Percentiles rank a stretch among this genome's conserved stretches.
phyloP scores from a whole-genome alignment of 352 stramenopile genomes.

The Peronospora farinosa region DNA sequence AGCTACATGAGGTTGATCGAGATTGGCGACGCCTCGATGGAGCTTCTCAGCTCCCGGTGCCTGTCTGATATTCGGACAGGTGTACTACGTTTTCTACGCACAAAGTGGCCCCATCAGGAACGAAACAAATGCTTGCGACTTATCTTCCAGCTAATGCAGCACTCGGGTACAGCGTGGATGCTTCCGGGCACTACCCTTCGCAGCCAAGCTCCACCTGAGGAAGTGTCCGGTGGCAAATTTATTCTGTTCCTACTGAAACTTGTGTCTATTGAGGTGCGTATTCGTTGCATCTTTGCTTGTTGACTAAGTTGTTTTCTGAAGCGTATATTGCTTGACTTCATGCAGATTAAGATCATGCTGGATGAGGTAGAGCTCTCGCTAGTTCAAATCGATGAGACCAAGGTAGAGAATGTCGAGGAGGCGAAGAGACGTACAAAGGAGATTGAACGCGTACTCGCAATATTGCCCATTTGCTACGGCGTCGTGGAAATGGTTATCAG shows the following conservation, averaged over 20 bases:
- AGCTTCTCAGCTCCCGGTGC: conserved; percentile 49
- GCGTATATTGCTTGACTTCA: neutral
- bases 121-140: conserved; percentile 57
- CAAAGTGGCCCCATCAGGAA: conserved; percentile 68
- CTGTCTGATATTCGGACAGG: conserved; percentile 54
- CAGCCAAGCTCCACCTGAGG: conserved; percentile 37
- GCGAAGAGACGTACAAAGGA: conserved; percentile 40
- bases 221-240: conserved; percentile 66
- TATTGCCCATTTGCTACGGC: conserved; percentile 74
- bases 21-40: conserved; percentile 29
- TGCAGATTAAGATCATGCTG: conserved; percentile 78
- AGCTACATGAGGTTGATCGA: conserved; percentile 52
- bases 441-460: conserved; percentile 42
- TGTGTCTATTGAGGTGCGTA: conserved; percentile 63
- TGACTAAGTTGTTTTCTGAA: neutral
- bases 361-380: conserved; percentile 72
- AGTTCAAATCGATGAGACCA: conserved; percentile 58
- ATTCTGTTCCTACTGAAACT: conserved; percentile 72
- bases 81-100: conserved; percentile 53
- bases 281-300: neutral
- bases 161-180: conserved; percentile 57
- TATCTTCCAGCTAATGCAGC: conserved; percentile 55
- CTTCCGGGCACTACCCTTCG: conserved; percentile 48
- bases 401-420: conserved; percentile 44
- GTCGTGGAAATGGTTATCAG: conserved; percentile 69